A percentile compares a stretch with the other conserved stretches of the same genome.
These are phyloP conservation scores for Tylopilus cervinicoccineus DNA, from an alignment of 768 basidiomycete species.

Conservation along the genomic window DNA sequence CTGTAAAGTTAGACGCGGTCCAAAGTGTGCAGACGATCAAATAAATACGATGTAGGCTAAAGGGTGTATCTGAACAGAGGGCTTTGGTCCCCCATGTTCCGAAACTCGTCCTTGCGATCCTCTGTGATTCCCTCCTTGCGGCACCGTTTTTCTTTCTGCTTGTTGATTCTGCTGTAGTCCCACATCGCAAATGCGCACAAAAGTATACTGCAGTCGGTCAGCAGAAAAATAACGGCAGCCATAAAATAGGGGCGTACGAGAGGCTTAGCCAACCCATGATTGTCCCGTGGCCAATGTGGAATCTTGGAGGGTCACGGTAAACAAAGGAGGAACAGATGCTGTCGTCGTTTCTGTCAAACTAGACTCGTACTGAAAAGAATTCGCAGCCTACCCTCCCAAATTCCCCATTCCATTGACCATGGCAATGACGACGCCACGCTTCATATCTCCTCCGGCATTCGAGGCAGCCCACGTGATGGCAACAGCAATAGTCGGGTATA, in stretches of 20 bases:
- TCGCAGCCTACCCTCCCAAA: conserved; percentile 41
- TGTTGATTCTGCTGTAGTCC: conserved; percentile 47
- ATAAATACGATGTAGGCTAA: no score
- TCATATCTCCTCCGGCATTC: conserved; percentile 53
- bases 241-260: conserved; percentile 17
- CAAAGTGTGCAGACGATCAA: no score
- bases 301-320: conserved; percentile 37
- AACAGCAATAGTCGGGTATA: conserved; percentile 47
- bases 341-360: conserved; percentile 1
- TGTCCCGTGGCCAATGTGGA: conserved; percentile 35
- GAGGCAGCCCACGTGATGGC: conserved; percentile 51
- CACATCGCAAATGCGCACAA: conserved; percentile 42
- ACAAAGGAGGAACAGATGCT: conserved; percentile 41
- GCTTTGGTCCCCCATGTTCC: conserved; percentile 48
- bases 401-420: conserved; percentile 53
- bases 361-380: conserved; percentile 5
- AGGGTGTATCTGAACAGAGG: conserved; percentile 50
- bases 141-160: conserved; percentile 43
- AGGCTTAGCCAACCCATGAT: conserved; percentile 31
- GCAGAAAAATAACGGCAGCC: conserved; percentile 16
- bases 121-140: conserved; percentile 40
- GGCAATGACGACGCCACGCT: conserved; percentile 47
- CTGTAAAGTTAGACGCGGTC: no score
- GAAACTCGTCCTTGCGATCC: conserved; percentile 38
- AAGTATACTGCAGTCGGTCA: conserved; percentile 36